phyloP scores from a whole-genome alignment of 768 basidiomycete genomes.

The Porphyrellus cyaneotinctus region DNA sequence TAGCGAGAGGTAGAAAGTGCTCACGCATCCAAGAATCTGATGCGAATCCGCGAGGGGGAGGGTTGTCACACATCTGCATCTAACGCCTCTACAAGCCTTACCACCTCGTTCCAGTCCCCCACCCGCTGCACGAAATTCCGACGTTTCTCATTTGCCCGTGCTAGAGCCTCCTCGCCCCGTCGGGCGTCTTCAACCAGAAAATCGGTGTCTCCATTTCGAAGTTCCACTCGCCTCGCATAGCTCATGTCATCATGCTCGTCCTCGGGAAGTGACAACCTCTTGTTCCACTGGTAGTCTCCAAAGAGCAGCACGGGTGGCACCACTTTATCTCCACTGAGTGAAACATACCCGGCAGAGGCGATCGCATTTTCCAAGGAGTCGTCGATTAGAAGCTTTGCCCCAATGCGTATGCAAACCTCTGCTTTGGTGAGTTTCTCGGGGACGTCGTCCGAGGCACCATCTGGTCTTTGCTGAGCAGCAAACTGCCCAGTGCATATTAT shows the following conservation, averaged over 20 bases:
- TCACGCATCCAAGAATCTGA: neutral
- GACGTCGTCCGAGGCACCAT: conserved; percentile 30
- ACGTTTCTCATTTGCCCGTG: conserved; percentile 42
- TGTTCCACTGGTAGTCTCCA: conserved; percentile 75
- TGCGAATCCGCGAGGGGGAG: neutral
- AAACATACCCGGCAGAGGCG: conserved; percentile 41
- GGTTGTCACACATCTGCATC: neutral
- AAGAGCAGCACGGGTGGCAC: conserved; percentile 66
- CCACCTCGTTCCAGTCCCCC: conserved; percentile 60
- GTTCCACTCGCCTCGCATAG: conserved; percentile 47
- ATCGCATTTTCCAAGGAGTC: conserved; percentile 79
- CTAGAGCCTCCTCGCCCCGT: conserved; percentile 32
- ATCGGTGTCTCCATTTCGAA: conserved; percentile 42
- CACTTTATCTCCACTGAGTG: conserved; percentile 7
- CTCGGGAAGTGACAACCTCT: conserved; percentile 44
- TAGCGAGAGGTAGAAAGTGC: neutral
- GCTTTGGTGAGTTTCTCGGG: conserved; percentile 62
- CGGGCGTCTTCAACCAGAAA: conserved; percentile 53
- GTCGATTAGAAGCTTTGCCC: conserved; percentile 67
- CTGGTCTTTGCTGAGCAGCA: conserved; percentile 40
- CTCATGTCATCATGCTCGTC: conserved; percentile 50
- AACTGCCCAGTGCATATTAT: conserved; percentile 76
- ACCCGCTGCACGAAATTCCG: conserved; percentile 46
- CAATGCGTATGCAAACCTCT: conserved; percentile 63
- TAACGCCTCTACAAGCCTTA: conserved; percentile 40